Conservation (phyloP, 768 basidiomycete genomes). For the Serendipita indica region DNA sequence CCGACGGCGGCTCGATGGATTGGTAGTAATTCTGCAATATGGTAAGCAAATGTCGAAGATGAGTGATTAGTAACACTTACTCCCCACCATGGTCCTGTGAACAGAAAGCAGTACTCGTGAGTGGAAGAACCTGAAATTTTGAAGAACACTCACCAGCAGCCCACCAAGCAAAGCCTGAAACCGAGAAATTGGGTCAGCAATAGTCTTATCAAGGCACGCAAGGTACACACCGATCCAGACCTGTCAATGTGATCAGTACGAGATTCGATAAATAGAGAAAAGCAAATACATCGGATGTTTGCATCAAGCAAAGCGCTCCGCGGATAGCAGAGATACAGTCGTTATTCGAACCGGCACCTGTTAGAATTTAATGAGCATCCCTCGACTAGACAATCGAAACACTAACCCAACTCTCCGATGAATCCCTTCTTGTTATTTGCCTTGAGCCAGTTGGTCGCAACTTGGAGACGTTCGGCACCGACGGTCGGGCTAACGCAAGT, state of each 20-base stretch:
- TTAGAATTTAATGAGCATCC: too few species aligned
- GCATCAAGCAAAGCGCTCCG: conserved; percentile 44
- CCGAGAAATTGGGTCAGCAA: not conserved
- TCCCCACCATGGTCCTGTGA: conserved; percentile 39
- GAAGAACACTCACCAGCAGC: not conserved
- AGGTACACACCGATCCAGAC: not conserved
- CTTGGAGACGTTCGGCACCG: conserved; percentile 40
- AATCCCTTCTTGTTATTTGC: not conserved
- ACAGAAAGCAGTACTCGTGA: conserved; percentile 21
- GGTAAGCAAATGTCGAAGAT: not conserved
- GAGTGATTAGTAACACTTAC: conserved; percentile 5
- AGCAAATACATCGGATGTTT: conserved; percentile 28
- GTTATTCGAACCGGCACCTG: conserved; percentile 26
- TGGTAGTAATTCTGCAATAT: conserved; percentile 8
- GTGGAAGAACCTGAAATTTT: not conserved
- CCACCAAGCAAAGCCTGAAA: not conserved
- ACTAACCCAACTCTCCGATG: conserved; percentile 8
- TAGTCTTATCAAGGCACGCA: not conserved
- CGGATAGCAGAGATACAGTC: conserved; percentile 28
- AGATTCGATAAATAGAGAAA: not conserved
- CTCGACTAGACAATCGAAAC: too few species aligned
- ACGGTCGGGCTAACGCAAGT: conserved; percentile 48
- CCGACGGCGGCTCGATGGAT: conserved; percentile 34
- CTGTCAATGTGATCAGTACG: not conserved
- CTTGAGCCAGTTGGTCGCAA: conserved; percentile 44